phyloP scores from a whole-genome alignment of 129 eudicot species.

The Tagetes erecta region DNA sequence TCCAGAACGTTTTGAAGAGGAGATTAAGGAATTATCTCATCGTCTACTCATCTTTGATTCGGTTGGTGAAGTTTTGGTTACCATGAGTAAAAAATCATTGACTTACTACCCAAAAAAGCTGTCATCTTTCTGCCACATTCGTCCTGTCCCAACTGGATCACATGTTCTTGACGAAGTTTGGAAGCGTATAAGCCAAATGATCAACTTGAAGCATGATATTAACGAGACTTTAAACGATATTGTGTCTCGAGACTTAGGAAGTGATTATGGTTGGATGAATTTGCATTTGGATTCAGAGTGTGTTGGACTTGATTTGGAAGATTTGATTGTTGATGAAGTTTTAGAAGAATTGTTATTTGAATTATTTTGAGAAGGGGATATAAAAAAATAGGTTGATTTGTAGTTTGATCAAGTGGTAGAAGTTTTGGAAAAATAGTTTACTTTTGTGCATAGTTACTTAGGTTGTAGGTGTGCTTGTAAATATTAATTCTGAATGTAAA shows the following conservation, averaged over 20 bases:
- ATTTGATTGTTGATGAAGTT: conserved; percentile 58
- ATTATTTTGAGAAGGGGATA: conserved; percentile 6
- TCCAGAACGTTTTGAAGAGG: conserved; percentile 36
- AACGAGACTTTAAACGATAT: conserved; percentile 40
- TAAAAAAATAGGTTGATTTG: neutral
- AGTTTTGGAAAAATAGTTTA: neutral
- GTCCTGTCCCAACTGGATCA: conserved; percentile 38
- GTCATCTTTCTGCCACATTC: conserved; percentile 51
- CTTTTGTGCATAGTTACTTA: neutral
- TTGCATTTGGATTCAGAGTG: conserved; percentile 63
- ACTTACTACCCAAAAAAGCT: conserved; percentile 69
- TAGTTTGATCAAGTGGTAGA: neutral
- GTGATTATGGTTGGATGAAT: conserved; percentile 76
- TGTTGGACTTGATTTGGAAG: conserved; percentile 68
- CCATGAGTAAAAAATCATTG: conserved; percentile 51
- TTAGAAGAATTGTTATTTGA: conserved; percentile 50
- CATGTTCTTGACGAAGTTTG: conserved; percentile 49
- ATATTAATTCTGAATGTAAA: neutral
- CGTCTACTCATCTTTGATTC: conserved; percentile 65
- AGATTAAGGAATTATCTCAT: conserved; percentile 38
- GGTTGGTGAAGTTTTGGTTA: conserved; percentile 55
- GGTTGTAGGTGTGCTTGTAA: neutral
- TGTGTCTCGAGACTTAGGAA: conserved; percentile 48
- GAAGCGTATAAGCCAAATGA: conserved; percentile 33
- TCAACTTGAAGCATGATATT: conserved; percentile 40